A percentile compares a stretch with the other conserved stretches of the same genome.
Evolutionary conservation across 768 basidiomycete genomes (phyloP).

Genomic region (Podaxis sp.): DNA sequence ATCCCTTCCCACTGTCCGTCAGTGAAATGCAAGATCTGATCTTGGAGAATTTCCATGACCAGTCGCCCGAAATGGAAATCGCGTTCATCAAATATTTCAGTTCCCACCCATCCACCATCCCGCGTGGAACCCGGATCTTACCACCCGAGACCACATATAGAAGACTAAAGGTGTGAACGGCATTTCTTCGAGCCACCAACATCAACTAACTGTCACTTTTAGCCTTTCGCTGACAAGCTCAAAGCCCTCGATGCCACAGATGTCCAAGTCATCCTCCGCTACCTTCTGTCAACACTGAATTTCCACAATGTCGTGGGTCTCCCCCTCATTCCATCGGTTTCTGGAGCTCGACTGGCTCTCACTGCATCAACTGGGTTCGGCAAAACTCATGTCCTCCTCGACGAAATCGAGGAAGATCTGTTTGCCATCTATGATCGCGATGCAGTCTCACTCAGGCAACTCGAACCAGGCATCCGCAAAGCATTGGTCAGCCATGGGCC

Average conservation of each 20-base stretch:
- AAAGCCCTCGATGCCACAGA: not conserved
- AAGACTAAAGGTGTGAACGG: not conserved
- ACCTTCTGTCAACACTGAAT: conserved; percentile 33
- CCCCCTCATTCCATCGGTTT: conserved; percentile 35
- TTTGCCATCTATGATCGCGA: not conserved
- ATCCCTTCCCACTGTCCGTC: conserved; percentile 14
- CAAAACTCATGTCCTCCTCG: conserved; percentile 28
- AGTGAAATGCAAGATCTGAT: conserved; percentile 8
- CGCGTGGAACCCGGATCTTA: conserved; percentile 17
- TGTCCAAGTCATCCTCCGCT: conserved; percentile 25
- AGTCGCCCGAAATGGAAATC: conserved; percentile 8
- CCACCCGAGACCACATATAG: not conserved
- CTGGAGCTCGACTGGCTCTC: conserved; percentile 23
- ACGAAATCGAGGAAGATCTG: conserved; percentile 6
- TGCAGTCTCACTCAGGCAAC: conserved; percentile 3
- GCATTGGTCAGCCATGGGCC: conserved; percentile 20
- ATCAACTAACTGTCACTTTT: conserved; percentile 17
- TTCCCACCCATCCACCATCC: conserved; percentile 23
- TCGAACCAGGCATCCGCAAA: not conserved
- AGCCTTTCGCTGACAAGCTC: not conserved
- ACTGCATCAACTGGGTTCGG: not conserved
- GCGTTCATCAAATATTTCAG: conserved; percentile 19
- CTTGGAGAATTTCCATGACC: conserved; percentile 3
- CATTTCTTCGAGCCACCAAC: conserved; percentile 18
- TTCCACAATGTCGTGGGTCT: conserved; percentile 35